Evolutionary conservation across 2,329 filamentous ascomycete species (phyloP).

Genomic region (Lasiodiplodia hormozganensis): DNA sequence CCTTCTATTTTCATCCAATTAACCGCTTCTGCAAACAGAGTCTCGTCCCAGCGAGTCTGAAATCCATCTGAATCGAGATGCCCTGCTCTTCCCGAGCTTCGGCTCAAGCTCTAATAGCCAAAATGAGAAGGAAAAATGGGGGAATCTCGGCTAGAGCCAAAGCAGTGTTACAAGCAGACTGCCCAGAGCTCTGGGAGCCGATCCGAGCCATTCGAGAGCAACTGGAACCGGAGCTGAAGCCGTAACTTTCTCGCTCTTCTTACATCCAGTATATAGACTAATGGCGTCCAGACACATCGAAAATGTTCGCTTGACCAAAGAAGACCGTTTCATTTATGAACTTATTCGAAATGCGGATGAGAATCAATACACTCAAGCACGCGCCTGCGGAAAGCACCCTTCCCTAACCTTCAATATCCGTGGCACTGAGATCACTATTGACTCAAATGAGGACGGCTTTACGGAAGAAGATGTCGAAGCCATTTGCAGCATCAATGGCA

Average conservation of each 20-base stretch:
- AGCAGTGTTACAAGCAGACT: neutral
- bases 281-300: neutral
- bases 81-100: neutral
- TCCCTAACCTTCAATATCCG: constrained; percentile 37
- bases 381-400: constrained; percentile 24
- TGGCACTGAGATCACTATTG: constrained; percentile 48
- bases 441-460: constrained; percentile 10
- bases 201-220: neutral
- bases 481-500: constrained; percentile 55
- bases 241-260: neutral
- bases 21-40: neutral
- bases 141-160: neutral
- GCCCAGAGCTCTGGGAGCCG: neutral
- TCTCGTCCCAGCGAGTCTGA: neutral
- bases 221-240: neutral
- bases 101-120: neutral
- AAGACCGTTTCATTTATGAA: constrained; percentile 40
- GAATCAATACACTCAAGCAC: constrained; percentile 38
- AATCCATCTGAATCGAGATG: neutral
- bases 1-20: neutral
- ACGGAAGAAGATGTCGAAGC: constrained; percentile 49
- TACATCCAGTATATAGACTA: too few species aligned
- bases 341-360: constrained; percentile 55
- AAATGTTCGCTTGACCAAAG: constrained; percentile 26
- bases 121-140: neutral